A percentile compares a stretch with the other conserved stretches of the same genome.
Conservation (phyloP, 768 basidiomycete species). For the Suillus fuscotomentosus region DNA sequence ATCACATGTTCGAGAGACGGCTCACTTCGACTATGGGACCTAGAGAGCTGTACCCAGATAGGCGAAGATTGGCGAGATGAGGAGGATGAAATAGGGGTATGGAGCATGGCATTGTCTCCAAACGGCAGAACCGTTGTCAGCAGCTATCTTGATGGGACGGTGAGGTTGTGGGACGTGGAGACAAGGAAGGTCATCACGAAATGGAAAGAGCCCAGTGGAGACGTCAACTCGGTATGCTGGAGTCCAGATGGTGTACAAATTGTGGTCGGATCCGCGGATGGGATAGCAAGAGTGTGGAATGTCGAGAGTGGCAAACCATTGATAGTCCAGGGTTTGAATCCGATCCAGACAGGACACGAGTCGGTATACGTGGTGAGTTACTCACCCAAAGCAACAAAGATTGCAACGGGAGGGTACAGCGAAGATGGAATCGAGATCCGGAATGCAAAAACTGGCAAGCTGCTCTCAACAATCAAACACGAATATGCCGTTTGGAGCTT, state of each 20-base stretch:
- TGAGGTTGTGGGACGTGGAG: background rate
- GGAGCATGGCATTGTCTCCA: background rate
- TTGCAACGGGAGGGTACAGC: conserved; percentile 1
- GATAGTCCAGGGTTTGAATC: background rate
- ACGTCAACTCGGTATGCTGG: background rate
- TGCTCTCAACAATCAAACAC: background rate
- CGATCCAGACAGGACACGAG: background rate
- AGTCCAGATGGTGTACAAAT: conserved; percentile 11
- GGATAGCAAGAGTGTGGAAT: conserved; percentile 7
- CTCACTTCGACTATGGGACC: conserved; percentile 14
- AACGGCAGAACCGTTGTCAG: background rate
- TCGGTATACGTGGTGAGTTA: background rate
- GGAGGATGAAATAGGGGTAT: background rate
- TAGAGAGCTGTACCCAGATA: conserved; percentile 24
- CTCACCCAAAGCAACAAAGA: background rate
- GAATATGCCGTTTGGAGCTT: background rate
- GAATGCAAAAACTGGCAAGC: background rate
- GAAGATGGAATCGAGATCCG: background rate
- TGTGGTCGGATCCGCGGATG: conserved; percentile 14
- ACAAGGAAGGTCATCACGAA: background rate
- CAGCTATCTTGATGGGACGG: conserved; percentile 1
- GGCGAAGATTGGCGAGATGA: conserved; percentile 11
- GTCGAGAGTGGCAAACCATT: background rate
- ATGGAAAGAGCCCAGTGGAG: background rate
- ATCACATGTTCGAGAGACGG: conserved; percentile 12